phyloP scores from a whole-genome alignment of 2,329 filamentous ascomycete genomes.

The Neopestalotiopsis sp. region DNA sequence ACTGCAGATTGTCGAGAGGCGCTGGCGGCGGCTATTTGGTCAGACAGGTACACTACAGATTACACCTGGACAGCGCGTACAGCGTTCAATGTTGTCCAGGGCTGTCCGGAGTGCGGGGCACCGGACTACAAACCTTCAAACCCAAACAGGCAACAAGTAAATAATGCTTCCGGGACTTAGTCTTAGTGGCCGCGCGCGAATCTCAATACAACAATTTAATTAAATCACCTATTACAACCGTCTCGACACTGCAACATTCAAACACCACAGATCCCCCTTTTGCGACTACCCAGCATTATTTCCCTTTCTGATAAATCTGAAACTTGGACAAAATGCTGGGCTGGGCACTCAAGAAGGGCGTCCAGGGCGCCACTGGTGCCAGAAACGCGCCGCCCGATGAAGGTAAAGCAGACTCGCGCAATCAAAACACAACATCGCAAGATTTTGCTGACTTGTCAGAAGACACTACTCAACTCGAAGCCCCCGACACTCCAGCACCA shows the following conservation, averaged over 20 bases:
- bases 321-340: conserved; percentile 53
- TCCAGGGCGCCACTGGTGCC: conserved; percentile 44
- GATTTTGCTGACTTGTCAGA: conserved; percentile 31
- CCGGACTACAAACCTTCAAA: not conserved
- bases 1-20: too few relatives aligned
- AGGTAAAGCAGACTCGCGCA: conserved; percentile 24
- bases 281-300: not conserved
- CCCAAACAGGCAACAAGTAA: conserved; percentile 16
- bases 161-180: not conserved
- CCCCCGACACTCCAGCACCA: conserved; percentile 68
- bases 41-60: too few relatives aligned
- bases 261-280: not conserved
- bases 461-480: conserved; percentile 56
- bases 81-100: too few relatives aligned
- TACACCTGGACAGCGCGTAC: not conserved
- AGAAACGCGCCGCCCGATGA: conserved; percentile 33
- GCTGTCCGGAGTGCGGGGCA: not conserved
- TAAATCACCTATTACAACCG: not conserved
- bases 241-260: not conserved
- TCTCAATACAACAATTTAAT: not conserved
- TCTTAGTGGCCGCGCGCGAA: not conserved
- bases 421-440: not conserved
- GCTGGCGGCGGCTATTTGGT: too few relatives aligned
- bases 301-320: not conserved
- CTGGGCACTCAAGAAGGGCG: conserved; percentile 60